Percentiles rank a stretch among this genome's conserved stretches.
phyloP scores from a whole-genome alignment of 1,284 basidiomycete species.

The Pyrrhoderma lamaoense region DNA sequence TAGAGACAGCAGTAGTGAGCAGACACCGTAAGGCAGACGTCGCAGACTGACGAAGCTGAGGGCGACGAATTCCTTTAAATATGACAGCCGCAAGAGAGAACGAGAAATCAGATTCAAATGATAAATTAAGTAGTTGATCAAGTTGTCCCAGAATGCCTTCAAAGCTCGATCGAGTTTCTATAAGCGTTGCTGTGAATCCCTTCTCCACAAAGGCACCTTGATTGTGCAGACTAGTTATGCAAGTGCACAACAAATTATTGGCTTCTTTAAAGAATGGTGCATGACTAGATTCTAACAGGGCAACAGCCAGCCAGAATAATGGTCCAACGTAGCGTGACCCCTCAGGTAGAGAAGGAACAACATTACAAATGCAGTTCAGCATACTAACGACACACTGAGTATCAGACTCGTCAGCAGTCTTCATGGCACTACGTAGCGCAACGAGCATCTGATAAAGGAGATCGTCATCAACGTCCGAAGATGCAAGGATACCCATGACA shows the following conservation, averaged over 20 bases:
- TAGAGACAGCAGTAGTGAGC: constrained; percentile 48
- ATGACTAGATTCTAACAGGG: constrained; percentile 71
- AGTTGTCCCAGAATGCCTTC: constrained; percentile 68
- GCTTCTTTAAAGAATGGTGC: constrained; percentile 70
- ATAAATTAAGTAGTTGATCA: constrained; percentile 66
- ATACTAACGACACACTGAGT: constrained; percentile 77
- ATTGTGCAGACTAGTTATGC: constrained; percentile 59
- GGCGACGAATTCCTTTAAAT: constrained; percentile 78
- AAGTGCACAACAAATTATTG: constrained; percentile 54
- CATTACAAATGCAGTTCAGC: constrained; percentile 75
- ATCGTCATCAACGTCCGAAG: constrained; percentile 80
- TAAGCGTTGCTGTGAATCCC: constrained; percentile 51
- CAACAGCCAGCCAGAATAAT: constrained; percentile 82
- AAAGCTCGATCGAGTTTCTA: constrained; percentile 58
- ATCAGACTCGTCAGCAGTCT: constrained; percentile 60
- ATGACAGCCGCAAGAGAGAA: constrained; percentile 78
- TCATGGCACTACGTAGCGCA: constrained; percentile 63
- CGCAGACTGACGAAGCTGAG: constrained; percentile 53
- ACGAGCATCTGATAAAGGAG: constrained; percentile 85
- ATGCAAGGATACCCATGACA: constrained; percentile 73
- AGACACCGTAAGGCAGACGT: constrained; percentile 50
- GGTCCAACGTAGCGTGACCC: constrained; percentile 68
- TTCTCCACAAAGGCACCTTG: constrained; percentile 49
- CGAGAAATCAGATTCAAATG: constrained; percentile 74
- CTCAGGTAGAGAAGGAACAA: constrained; percentile 61